Conservation (phyloP, 306 rosid species). For the Acacia crassicarpa region DNA sequence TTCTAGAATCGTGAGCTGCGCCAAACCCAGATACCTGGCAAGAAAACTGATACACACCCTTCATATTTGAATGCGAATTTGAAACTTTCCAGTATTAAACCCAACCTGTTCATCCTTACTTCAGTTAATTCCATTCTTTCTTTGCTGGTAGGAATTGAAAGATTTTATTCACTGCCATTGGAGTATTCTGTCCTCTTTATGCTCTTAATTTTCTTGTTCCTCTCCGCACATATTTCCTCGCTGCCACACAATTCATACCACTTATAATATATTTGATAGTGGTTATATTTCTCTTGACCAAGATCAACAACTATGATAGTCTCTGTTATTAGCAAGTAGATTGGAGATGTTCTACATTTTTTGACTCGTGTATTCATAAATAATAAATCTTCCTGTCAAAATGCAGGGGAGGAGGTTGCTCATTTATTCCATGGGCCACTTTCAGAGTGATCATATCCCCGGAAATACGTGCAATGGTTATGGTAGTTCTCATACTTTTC, state of each 20-base stretch:
- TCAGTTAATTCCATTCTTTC: conserved; percentile 21
- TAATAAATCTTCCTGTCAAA: conserved; percentile 22
- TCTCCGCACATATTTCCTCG: background rate
- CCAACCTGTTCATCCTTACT: conserved; percentile 28
- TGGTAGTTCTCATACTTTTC: conserved; percentile 36
- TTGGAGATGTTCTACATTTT: conserved; percentile 22
- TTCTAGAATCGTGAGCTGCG: background rate
- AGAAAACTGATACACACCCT: background rate
- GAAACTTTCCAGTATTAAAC: conserved; percentile 17
- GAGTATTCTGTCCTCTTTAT: conserved; percentile 7
- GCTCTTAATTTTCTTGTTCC: conserved; percentile 9
- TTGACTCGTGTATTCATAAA: conserved; percentile 10
- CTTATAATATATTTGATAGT: background rate
- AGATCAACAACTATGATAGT: background rate
- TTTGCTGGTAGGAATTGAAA: conserved; percentile 7
- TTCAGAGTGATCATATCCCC: conserved; percentile 62
- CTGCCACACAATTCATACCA: background rate
- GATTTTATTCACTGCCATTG: background rate
- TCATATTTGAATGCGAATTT: background rate
- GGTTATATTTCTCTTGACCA: background rate
- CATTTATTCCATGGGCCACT: conserved; percentile 40
- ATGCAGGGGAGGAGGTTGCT: conserved; percentile 53
- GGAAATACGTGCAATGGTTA: conserved; percentile 58
- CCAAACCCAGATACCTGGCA: background rate
- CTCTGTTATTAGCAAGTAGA: conserved; percentile 12